Evolutionary conservation across 1,284 basidiomycete genomes (phyloP), one percentile per base, ranked within the genome.

Genomic region (Puccinia triticina): DNA sequence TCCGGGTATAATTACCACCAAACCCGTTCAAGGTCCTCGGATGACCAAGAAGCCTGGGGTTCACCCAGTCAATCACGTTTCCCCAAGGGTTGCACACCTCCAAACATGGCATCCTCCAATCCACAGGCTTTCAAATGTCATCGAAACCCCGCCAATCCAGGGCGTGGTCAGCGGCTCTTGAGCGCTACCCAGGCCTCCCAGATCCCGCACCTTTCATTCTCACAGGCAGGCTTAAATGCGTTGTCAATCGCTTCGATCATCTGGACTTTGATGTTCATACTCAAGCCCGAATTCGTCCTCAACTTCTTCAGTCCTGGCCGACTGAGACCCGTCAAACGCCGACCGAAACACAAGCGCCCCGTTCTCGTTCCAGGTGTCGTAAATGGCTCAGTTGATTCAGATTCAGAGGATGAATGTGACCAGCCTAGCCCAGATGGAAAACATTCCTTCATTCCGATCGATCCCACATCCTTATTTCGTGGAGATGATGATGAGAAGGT

Each of bases 241-340:
- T 40, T 81, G 32, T 81, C 78, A 26, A 73, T 81, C 26, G 78
- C 78, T 21, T 81, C 78, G 10, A 81, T 81, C 43, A 64, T 81
- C 11, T 81, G 48, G 29, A 61, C 67, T 50, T 43, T 81, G 21
- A 57, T 72, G 34, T 53, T 81, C 21, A 57, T 81, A 23, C 26
- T 81, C 26, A 81, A 81, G 48, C 78, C 78, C 0, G 77, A 81
- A 46, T 81, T 74, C n/a, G 26, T 81, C 10, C 50, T 74, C 18
- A 73, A 71, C 66, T 79, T 55, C 34, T 59, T 71, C 23, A 26
- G 37, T 37, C 34, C 67, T 57, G 46, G 46, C 53, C 66, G 26
- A 10, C 14, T 79, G 16, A 78, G 34, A 50, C 59, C 2, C 16
- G 37, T 29, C 32, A 57, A 72, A 8, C 32, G 69, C 50, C n/a